Conservation (phyloP, 306 rosid species). For the Senna tora region DNA sequence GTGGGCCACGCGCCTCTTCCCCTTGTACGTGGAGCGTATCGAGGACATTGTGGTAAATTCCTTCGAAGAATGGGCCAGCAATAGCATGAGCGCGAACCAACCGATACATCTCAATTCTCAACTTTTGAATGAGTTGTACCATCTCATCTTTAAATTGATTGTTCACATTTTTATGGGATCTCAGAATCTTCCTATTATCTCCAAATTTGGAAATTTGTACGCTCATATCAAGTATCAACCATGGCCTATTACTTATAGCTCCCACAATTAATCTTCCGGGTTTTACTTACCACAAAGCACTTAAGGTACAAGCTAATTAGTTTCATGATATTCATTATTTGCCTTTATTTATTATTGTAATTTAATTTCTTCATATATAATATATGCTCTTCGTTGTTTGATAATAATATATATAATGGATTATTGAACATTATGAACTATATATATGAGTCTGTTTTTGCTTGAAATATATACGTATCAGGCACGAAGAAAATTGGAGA, state of each 20-base stretch:
- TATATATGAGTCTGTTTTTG: too few relatives aligned
- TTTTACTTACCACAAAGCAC: too few relatives aligned
- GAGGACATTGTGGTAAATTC: conserved; percentile 24
- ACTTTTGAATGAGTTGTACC: conserved; percentile 36
- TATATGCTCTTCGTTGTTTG: too few relatives aligned
- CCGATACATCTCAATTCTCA: conserved; percentile 40
- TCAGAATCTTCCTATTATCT: neutral
- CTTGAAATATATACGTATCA: too few relatives aligned
- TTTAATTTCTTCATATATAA: too few relatives aligned
- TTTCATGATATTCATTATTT: too few relatives aligned
- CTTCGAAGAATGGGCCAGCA: conserved; percentile 36
- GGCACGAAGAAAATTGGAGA: conserved; percentile 37
- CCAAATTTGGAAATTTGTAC: neutral
- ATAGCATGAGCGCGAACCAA: conserved; percentile 27
- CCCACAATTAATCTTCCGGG: too few relatives aligned
- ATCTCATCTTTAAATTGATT: conserved; percentile 38
- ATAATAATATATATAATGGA: too few relatives aligned
- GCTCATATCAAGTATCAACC: neutral
- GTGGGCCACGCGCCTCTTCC: conserved; percentile 19
- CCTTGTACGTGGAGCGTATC: conserved; percentile 14
- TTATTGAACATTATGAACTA: too few relatives aligned
- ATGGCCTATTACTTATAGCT: too few relatives aligned
- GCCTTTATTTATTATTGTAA: too few relatives aligned
- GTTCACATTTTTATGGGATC: conserved; percentile 41
- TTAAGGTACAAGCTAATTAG: too few relatives aligned